These are phyloP conservation scores for Apophysomyces variabilis DNA, from an alignment of 371 early-diverging fungal species.

Conservation along the genomic window DNA sequence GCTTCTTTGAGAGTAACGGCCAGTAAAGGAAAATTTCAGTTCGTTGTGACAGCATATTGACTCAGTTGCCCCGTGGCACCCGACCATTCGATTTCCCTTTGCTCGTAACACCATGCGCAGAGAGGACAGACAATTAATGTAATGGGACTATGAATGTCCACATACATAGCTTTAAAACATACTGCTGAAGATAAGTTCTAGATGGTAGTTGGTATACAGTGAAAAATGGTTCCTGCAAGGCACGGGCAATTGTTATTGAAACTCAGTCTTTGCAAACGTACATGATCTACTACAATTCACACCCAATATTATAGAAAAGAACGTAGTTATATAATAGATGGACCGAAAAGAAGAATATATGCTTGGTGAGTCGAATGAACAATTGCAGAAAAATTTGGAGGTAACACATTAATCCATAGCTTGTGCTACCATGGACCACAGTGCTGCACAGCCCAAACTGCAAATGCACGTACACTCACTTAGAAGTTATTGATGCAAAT, in stretches of 20 bases:
- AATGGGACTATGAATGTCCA: too few species aligned
- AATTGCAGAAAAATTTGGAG: not conserved
- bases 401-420: not conserved
- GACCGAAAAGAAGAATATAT: not conserved
- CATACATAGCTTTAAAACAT: too few species aligned
- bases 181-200: too few species aligned
- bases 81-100: too few species aligned
- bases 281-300: not conserved
- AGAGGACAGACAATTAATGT: too few species aligned
- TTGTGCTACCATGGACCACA: not conserved
- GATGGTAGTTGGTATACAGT: not conserved
- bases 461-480: not conserved
- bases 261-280: not conserved
- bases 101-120: too few species aligned
- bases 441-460: slow-evolving; percentile 1
- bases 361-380: not conserved
- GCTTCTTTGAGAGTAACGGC: too few species aligned
- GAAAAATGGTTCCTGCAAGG: not conserved
- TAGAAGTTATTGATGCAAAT: not conserved
- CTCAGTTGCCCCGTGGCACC: too few species aligned
- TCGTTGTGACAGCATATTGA: too few species aligned
- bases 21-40: too few species aligned
- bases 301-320: not conserved
- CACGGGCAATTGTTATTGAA: not conserved
- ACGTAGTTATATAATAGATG: not conserved